Conservation (phyloP, 805 yeast genomes). For the Saccharomycopsis sp. region DNA sequence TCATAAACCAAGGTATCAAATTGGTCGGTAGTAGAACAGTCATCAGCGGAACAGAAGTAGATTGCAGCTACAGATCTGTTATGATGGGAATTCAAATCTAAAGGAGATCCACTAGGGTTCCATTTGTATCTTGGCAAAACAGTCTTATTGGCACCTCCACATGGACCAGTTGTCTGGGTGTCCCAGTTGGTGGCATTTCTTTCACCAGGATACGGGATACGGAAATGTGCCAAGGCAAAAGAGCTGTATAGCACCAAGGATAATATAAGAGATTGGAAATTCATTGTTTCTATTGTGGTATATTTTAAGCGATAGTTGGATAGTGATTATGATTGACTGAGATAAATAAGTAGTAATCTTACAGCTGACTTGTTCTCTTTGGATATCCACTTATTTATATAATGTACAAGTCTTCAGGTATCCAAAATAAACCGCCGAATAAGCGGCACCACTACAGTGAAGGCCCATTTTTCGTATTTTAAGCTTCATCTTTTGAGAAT, state of each 20-base stretch:
- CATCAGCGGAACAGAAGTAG: conserved; percentile 25
- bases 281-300: neutral
- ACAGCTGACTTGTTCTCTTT: neutral
- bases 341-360: neutral
- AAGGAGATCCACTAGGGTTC: conserved; percentile 30
- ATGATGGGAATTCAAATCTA: conserved; percentile 25
- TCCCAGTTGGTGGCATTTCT: conserved; percentile 28
- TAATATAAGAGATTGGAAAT: neutral
- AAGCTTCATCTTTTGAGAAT: neutral
- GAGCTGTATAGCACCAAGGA: neutral
- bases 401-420: neutral
- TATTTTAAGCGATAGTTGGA: too few relatives aligned
- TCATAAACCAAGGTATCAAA: conserved; percentile 25
- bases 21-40: conserved; percentile 24
- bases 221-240: conserved; percentile 26
- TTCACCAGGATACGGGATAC: conserved; percentile 30
- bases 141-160: conserved; percentile 27
- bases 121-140: conserved; percentile 27
- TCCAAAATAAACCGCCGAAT: too few relatives aligned
- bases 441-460: neutral
- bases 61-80: conserved; percentile 25
- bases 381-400: neutral
- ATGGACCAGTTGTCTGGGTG: conserved; percentile 27
- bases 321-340: neutral
- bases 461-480: neutral